These are phyloP conservation scores for Trichoderma sp. DNA, from an alignment of 2,329 filamentous ascomycete genomes.

Conservation along the genomic window DNA sequence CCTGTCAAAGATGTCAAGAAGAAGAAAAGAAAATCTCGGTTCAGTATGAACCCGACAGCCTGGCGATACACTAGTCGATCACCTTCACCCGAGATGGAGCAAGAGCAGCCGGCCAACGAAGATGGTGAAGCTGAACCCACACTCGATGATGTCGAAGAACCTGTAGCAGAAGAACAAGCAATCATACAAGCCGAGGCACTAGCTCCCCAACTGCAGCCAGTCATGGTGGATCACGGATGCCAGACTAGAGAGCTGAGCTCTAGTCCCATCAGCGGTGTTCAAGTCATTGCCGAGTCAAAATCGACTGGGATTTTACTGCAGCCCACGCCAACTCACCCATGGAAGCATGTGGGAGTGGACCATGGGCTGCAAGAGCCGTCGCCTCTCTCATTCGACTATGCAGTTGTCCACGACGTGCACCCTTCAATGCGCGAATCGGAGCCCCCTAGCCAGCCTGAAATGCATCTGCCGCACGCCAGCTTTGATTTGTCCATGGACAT, in stretches of 20 bases:
- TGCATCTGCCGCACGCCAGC: not conserved
- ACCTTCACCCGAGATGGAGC: slow-evolving; percentile 61
- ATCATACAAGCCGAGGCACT: not conserved
- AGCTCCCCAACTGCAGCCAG: slow-evolving; percentile 24
- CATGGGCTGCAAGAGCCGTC: slow-evolving; percentile 8
- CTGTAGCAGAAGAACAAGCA: slow-evolving; percentile 9
- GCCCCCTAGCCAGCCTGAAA: not conserved
- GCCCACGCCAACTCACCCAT: slow-evolving; percentile 18
- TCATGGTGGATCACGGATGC: slow-evolving; percentile 37
- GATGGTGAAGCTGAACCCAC: slow-evolving; percentile 18
- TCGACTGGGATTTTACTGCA: slow-evolving; percentile 16
- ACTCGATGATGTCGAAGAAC: slow-evolving; percentile 19
- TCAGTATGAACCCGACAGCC: slow-evolving; percentile 60
- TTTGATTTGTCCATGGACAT: slow-evolving; percentile 18
- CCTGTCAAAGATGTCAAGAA: slow-evolving; percentile 54
- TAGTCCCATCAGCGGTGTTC: slow-evolving; percentile 29
- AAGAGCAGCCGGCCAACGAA: slow-evolving; percentile 32
- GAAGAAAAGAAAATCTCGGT: slow-evolving; percentile 71
- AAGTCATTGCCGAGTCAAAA: slow-evolving; percentile 30
- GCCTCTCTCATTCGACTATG: slow-evolving; percentile 25
- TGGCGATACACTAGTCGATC: slow-evolving; percentile 76
- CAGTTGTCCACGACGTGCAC: slow-evolving; percentile 19
- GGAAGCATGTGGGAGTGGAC: slow-evolving; percentile 1
- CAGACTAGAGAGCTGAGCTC: slow-evolving; percentile 34
- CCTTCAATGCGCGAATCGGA: slow-evolving; percentile 7